Evolutionary conservation across 2,329 filamentous ascomycete species (phyloP).

Genomic region (Monosporascus cannonballus): DNA sequence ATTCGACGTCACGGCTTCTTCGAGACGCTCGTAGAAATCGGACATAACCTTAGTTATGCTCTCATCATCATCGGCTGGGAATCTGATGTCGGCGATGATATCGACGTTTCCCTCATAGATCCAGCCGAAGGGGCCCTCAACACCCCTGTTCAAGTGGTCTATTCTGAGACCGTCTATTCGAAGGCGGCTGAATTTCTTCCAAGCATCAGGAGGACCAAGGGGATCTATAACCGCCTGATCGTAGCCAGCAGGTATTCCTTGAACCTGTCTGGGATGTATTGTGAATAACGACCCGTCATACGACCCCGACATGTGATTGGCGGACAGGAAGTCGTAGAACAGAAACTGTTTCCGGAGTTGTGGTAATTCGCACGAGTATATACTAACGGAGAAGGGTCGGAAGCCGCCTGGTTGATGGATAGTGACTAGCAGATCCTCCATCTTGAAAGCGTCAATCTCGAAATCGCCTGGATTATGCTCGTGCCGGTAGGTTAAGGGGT

Average conservation of each 20-base stretch:
- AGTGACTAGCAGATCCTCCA: slow-evolving; percentile 88
- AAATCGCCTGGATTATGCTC: slow-evolving; percentile 89
- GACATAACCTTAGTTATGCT: slow-evolving; percentile 90
- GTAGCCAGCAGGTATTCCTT: slow-evolving; percentile 65
- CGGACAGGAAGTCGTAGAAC: slow-evolving; percentile 94
- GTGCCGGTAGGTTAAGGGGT: slow-evolving; percentile 83
- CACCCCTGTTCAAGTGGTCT: slow-evolving; percentile 89
- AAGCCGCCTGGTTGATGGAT: slow-evolving; percentile 87
- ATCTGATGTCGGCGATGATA: slow-evolving; percentile 92
- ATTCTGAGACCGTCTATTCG: slow-evolving; percentile 92
- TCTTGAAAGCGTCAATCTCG: slow-evolving; percentile 92
- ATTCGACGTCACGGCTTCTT: slow-evolving; percentile 82
- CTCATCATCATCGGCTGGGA: slow-evolving; percentile 81
- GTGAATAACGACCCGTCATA: slow-evolving; percentile 96
- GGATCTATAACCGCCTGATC: slow-evolving; percentile 48
- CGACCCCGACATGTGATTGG: slow-evolving; percentile 92
- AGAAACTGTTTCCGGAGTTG: slow-evolving; percentile 93
- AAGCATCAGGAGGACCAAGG: slow-evolving; percentile 62
- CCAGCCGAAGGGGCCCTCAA: slow-evolving; percentile 93
- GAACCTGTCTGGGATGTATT: slow-evolving; percentile 88
- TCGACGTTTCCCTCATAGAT: slow-evolving; percentile 97
- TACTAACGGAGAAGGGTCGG: slow-evolving; percentile 91
- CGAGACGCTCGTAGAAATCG: slow-evolving; percentile 95
- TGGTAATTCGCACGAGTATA: slow-evolving; percentile 91
- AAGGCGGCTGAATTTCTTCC: slow-evolving; percentile 94